phyloP scores from a whole-genome alignment of 108 stramenopile species.

The Nitzschia sp. region DNA sequence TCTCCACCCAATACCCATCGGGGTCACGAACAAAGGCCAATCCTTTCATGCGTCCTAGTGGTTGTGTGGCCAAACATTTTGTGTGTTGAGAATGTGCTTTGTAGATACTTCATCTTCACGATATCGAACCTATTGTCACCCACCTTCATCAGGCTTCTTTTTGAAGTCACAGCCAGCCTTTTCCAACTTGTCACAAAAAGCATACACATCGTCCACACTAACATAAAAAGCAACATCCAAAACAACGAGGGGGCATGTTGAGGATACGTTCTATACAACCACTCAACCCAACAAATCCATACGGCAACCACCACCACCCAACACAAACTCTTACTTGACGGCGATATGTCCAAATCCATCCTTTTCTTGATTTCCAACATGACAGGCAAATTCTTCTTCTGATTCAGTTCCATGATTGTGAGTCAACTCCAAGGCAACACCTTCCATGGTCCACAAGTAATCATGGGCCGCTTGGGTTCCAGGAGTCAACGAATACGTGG shows the following conservation, averaged over 20 bases:
- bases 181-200: constrained; percentile 74
- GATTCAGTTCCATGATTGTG: constrained; percentile 90
- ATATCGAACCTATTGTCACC: neutral
- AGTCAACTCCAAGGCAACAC: constrained; percentile 85
- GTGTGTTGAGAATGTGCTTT: neutral
- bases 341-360: constrained; percentile 63
- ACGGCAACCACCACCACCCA: neutral
- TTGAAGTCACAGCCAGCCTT: constrained; percentile 82
- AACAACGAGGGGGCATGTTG: neutral
- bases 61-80: neutral
- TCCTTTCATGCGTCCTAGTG: constrained; percentile 71
- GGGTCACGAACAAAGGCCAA: constrained; percentile 93
- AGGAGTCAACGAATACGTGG: constrained; percentile 54
- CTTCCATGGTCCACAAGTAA: constrained; percentile 82
- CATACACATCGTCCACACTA: constrained; percentile 81
- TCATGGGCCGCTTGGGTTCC: constrained; percentile 83
- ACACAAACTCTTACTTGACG: constrained; percentile 27
- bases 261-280: neutral
- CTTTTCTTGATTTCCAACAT: constrained; percentile 87
- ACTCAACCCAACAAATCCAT: neutral
- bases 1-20: constrained; percentile 87
- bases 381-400: constrained; percentile 58
- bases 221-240: neutral
- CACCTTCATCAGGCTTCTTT: constrained; percentile 92
- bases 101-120: too few species aligned